Base-by-base conservation (phyloP, 768 basidiomycete species). In the Cystobasidium onofrii region DNA sequence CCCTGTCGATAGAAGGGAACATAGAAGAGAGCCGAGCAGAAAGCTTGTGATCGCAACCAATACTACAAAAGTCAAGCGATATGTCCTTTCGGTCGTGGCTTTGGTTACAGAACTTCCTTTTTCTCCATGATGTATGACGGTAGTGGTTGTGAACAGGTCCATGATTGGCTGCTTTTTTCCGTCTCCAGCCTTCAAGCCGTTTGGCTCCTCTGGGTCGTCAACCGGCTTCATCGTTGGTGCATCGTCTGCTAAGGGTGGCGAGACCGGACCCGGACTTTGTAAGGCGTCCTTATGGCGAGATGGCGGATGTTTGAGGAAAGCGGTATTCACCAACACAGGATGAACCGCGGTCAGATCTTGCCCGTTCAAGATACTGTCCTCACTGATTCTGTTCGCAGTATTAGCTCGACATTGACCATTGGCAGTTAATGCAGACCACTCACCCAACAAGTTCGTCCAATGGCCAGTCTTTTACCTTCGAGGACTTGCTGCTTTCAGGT, bases 11-110 rank as follows among this genome's bases (percentile, higher is more conserved):
- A 97, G 83, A 75, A 98, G 84, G 20, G 91, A 92, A 70, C 95
- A 87, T 75, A 96, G 82, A 70, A 98, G 83, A 31, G 92, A 94
- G 72, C 95, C 95, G 78, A 97, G 86, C 78, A 98, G 83, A 81
- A 98, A 93, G 31, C 90, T 89, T 77, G 96, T 90, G 75, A 98
- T 81, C 44, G 88, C 92, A 44, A 89, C 86, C 74, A 92, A 83
- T 77, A 96, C 78, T 73, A 95, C 81, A 50, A 87, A 88, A 55
- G 84, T 83, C 64, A 85, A 80, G 50, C 83, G 83, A 77, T 84
- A 87, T 70, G 67, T 77, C 69, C 78, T 70, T 55, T 72, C 71
- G 0, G 75, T 54, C 13, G 54, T 54, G 12, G 55, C 12, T 63
- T 25, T 52, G 29, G 41, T 20, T 34, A 39, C 74, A 29, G 20